Evolutionary conservation across 208 protist species (phyloP), one percentile per base, ranked within the genome.

Genomic region (Blechomonas ayalai): DNA sequence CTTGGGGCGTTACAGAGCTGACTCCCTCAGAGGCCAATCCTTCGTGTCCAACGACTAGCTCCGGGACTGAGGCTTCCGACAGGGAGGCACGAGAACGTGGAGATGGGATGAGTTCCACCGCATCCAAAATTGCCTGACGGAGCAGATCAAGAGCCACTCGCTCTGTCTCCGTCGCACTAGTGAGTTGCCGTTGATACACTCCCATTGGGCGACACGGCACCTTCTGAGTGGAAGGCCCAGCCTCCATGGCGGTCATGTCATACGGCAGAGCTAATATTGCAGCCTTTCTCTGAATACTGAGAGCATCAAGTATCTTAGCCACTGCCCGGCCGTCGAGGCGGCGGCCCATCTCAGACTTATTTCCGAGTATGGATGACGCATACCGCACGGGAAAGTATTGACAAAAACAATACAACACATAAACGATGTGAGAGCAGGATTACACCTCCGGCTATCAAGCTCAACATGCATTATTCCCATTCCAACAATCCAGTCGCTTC

Each of bases 311-410:
- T 24, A 85, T 54, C 16, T 61, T 60, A 4, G 50, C 33, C 22
- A 73, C 48, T 13, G 66, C 63, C 5, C 35, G 32, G 15, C 44
- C 40, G 43, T 68, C 61, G 3, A 70, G 15, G 20, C 47, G 54
- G 18, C 62, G 76, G 16, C 50, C 56, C 71, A 80, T 77, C 4
- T 31, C n/a, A n/a, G n/a, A n/a, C n/a, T n/a, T n/a, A n/a, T n/a
- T n/a, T n/a, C n/a, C n/a, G n/a, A n/a, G n/a, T n/a, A n/a, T n/a
- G n/a, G 39, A 44, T 4, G 19, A 26, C 12, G 19, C 23, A 16
- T n/a, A n/a, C 16, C 9, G 35, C 16, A 15, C 23, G 29, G 15
- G 38, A 29, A 45, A 39, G 35, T 22, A 45, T 40, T 36, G 33
- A 19, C 22, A 50, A n/a, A n/a, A n/a, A n/a, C n/a, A n/a, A n/a